Conservation (phyloP, 2,329 filamentous ascomycete genomes). For the Colletotrichum paranaense region DNA sequence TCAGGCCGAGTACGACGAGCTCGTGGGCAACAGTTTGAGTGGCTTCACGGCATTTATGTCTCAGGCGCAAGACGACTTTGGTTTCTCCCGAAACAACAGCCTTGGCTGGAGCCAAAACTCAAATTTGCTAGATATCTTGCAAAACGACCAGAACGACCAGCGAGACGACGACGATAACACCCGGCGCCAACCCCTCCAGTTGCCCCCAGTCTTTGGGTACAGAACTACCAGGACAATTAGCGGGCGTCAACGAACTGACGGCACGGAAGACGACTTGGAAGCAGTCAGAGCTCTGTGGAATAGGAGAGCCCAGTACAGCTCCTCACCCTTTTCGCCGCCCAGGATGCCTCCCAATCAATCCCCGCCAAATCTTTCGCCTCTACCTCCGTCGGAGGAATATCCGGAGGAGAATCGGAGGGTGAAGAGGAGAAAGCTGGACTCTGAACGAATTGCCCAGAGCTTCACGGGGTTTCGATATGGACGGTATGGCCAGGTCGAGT, state of each 20-base stretch:
- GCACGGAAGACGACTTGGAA: conserved; percentile 33
- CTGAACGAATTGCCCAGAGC: conserved; percentile 63
- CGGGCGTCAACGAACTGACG: conserved; percentile 28
- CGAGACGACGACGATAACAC: conserved; percentile 17
- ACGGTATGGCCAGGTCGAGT: conserved; percentile 86
- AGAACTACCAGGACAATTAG: conserved; percentile 8
- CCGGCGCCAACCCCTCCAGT: conserved; percentile 18
- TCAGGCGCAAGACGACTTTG: conserved; percentile 15
- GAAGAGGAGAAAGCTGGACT: conserved; percentile 79
- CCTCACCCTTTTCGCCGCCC: conserved; percentile 39
- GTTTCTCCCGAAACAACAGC: background rate
- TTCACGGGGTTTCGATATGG: conserved; percentile 81
- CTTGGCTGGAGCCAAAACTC: conserved; percentile 6
- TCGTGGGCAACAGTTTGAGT: conserved; percentile 30
- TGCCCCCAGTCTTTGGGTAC: conserved; percentile 25
- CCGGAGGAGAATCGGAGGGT: conserved; percentile 62
- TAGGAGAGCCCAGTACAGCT: conserved; percentile 31
- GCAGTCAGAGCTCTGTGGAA: conserved; percentile 35
- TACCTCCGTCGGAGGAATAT: conserved; percentile 50
- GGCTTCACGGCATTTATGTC: conserved; percentile 30
- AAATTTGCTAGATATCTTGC: conserved; percentile 15
- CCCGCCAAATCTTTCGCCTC: conserved; percentile 48
- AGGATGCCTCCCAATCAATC: conserved; percentile 41
- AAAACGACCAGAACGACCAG: conserved; percentile 33
- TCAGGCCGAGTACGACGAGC: conserved; percentile 35